Evolutionary conservation across 495 filamentous ascomycete genomes (phyloP).

Genomic region (Hypomontagnella monticulosa): DNA sequence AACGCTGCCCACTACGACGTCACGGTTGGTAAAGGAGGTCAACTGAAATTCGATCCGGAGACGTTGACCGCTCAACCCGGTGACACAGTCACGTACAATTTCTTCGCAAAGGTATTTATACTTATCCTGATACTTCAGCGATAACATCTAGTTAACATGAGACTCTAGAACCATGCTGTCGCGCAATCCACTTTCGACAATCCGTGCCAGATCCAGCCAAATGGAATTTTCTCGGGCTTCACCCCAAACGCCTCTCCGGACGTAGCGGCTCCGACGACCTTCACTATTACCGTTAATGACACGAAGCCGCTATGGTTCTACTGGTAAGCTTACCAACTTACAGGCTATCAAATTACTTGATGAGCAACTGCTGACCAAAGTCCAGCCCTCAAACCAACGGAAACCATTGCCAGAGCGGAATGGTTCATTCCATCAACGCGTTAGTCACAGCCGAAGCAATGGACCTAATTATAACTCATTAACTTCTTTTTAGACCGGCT

Average conservation of each 20-base stretch:
- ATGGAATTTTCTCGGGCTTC: slow-evolving; percentile 62
- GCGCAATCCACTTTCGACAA: slow-evolving; percentile 65
- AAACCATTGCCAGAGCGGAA: slow-evolving; percentile 54
- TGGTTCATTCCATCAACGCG: slow-evolving; percentile 55
- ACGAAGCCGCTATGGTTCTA: slow-evolving; percentile 70
- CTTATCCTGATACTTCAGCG: background rate
- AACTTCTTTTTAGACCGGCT: slow-evolving; percentile 37
- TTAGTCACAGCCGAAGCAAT: slow-evolving; percentile 26
- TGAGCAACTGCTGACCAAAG: slow-evolving; percentile 7
- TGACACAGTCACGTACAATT: slow-evolving; percentile 67
- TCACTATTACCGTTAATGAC: slow-evolving; percentile 65
- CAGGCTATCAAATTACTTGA: slow-evolving; percentile 23
- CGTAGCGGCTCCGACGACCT: slow-evolving; percentile 53
- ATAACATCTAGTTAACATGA: background rate
- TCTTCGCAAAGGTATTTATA: slow-evolving; percentile 59
- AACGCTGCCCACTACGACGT: slow-evolving; percentile 47
- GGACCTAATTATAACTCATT: slow-evolving; percentile 2
- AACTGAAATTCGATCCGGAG: slow-evolving; percentile 50
- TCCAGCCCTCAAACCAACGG: slow-evolving; percentile 48
- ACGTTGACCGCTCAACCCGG: slow-evolving; percentile 45
- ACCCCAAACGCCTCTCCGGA: slow-evolving; percentile 48
- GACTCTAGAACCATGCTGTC: slow-evolving; percentile 65
- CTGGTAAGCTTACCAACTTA: slow-evolving; percentile 48
- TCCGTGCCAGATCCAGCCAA: slow-evolving; percentile 64
- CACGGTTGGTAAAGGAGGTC: slow-evolving; percentile 50